Percentiles rank a stretch among this genome's conserved stretches.
Evolutionary conservation across 768 basidiomycete genomes (phyloP).

Genomic region (Collybia mongolica): DNA sequence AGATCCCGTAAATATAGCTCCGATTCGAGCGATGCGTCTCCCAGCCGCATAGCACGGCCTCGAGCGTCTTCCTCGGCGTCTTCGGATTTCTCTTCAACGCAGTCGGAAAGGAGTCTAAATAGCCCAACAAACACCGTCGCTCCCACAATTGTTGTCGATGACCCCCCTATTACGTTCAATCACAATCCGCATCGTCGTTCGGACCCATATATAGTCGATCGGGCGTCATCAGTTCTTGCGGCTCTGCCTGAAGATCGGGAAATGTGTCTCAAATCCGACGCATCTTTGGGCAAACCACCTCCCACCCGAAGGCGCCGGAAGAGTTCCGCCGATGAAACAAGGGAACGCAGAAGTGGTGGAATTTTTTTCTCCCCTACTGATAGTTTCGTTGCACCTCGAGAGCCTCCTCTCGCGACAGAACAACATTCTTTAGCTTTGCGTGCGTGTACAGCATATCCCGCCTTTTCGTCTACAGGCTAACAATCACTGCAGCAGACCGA

Average conservation of each 20-base stretch:
- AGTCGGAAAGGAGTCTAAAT: conserved; percentile 34
- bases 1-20: conserved; percentile 15
- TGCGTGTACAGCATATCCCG: background rate
- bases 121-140: conserved; percentile 23
- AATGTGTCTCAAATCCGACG: conserved; percentile 18
- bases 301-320: conserved; percentile 9
- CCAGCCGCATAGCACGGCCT: conserved; percentile 21
- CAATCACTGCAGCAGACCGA: conserved; percentile 15
- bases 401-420: background rate
- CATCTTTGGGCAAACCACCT: conserved; percentile 6
- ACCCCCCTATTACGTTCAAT: conserved; percentile 35
- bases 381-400: conserved; percentile 7
- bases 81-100: conserved; percentile 39
- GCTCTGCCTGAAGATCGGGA: conserved; percentile 54
- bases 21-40: conserved; percentile 17
- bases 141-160: conserved; percentile 33
- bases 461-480: background rate
- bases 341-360: conserved; percentile 12
- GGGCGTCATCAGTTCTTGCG: conserved; percentile 34
- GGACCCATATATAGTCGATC: conserved; percentile 20
- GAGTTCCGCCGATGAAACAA: conserved; percentile 6
- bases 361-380: conserved; percentile 12
- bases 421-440: conserved; percentile 3
- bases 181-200: conserved; percentile 36
- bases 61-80: conserved; percentile 39